phyloP scores from a whole-genome alignment of 805 yeast species.

The Starmera pachycereana region DNA sequence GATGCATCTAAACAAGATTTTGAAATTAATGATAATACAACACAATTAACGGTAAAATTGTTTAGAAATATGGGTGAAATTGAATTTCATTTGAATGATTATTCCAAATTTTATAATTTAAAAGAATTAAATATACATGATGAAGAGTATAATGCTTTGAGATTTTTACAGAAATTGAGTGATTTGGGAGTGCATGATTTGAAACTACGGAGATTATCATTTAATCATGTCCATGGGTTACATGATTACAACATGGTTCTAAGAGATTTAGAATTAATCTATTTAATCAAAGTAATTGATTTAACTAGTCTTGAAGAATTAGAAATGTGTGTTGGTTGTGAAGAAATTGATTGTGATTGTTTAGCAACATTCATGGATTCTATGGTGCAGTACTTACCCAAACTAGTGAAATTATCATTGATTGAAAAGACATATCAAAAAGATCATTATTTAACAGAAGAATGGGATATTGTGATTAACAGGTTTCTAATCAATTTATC shows the following conservation, averaged over 20 bases:
- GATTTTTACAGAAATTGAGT: slow-evolving; percentile 23
- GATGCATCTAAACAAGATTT: too few relatives aligned
- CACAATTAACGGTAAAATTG: too few relatives aligned
- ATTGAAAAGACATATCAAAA: slow-evolving; percentile 28
- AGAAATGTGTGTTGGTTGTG: slow-evolving; percentile 48
- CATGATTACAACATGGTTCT: slow-evolving; percentile 28
- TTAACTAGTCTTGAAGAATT: slow-evolving; percentile 25
- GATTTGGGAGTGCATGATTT: slow-evolving; percentile 6
- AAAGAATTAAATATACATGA: slow-evolving; percentile 22
- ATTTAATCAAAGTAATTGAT: slow-evolving; percentile 23
- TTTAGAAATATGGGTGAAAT: too few relatives aligned
- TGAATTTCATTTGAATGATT: too few relatives aligned
- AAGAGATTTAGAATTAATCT: slow-evolving; percentile 20
- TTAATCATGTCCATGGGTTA: slow-evolving; percentile 37
- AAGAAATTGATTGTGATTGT: slow-evolving; percentile 35
- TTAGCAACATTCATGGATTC: slow-evolving; percentile 29
- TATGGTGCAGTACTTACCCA: slow-evolving; percentile 23
- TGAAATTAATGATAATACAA: too few relatives aligned
- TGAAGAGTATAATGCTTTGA: slow-evolving; percentile 25
- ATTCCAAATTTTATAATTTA: slow-evolving; percentile 6
- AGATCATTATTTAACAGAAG: slow-evolving; percentile 38
- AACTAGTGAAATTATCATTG: slow-evolving; percentile 17
- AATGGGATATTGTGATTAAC: slow-evolving; percentile 42
- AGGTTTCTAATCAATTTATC: slow-evolving; percentile 30
- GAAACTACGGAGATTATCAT: slow-evolving; percentile 23